phyloP scores from a whole-genome alignment of 345 rosid species.

The Noccaea caerulescens region DNA sequence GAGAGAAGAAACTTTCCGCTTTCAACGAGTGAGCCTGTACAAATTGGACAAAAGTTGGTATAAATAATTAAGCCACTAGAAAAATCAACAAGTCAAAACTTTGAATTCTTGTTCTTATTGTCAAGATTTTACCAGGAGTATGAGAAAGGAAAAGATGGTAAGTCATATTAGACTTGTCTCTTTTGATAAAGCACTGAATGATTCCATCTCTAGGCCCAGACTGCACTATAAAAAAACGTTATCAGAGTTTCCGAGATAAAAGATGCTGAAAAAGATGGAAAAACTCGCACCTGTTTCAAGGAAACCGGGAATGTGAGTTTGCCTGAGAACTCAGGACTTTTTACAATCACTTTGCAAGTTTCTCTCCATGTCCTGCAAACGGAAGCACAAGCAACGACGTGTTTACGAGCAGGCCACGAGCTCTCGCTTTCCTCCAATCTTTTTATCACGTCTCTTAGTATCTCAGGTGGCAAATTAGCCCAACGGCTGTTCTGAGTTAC shows the following conservation, averaged over 20 bases:
- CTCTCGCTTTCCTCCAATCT: slow-evolving; percentile 77
- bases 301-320: slow-evolving; percentile 87
- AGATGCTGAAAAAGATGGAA: neutral
- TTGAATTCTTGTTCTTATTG: too few species aligned
- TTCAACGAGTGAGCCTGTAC: slow-evolving; percentile 65
- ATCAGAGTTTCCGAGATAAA: neutral
- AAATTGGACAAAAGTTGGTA: neutral
- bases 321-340: slow-evolving; percentile 65
- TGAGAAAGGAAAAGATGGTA: slow-evolving; percentile 81
- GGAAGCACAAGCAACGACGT: slow-evolving; percentile 80
- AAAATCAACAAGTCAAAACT: neutral
- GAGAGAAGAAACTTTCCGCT: slow-evolving; percentile 84
- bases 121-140: slow-evolving; percentile 55
- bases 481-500: slow-evolving; percentile 66
- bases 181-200: slow-evolving; percentile 78
- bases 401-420: slow-evolving; percentile 77
- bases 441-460: slow-evolving; percentile 71
- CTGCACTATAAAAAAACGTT: slow-evolving; percentile 44
- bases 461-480: slow-evolving; percentile 83
- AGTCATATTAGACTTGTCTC: slow-evolving; percentile 78
- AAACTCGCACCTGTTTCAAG: slow-evolving; percentile 61
- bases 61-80: neutral
- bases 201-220: slow-evolving; percentile 74
- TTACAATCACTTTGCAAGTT: slow-evolving; percentile 78
- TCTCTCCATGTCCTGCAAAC: slow-evolving; percentile 85